phyloP scores from a whole-genome alignment of 2,329 filamentous ascomycete species.

The Basipetospora chlamydospora region DNA sequence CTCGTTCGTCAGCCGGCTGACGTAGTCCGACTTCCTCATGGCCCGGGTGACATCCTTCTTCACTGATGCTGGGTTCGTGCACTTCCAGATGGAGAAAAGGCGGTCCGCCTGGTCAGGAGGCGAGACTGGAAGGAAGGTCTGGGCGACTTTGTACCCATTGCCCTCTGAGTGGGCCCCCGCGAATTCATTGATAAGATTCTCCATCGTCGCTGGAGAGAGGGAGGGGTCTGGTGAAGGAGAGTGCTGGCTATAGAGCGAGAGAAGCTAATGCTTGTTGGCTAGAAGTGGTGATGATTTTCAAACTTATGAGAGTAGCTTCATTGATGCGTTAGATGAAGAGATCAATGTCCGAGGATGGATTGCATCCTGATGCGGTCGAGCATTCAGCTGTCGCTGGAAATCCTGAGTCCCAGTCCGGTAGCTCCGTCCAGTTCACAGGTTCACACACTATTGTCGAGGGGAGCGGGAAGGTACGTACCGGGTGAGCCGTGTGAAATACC shows the following conservation, averaged over 20 bases:
- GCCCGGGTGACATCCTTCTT: slow-evolving; percentile 60
- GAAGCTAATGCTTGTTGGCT: no score
- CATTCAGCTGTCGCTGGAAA: no score
- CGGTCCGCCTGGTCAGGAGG: slow-evolving; percentile 47
- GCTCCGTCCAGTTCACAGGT: no score
- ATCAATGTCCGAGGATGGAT: no score
- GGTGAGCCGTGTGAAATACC: no score
- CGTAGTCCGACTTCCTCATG: slow-evolving; percentile 45
- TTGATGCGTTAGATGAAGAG: no score
- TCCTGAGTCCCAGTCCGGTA: no score
- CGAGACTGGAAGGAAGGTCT: slow-evolving; percentile 58
- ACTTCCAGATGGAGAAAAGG: slow-evolving; percentile 55
- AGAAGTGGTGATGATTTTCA: neutral
- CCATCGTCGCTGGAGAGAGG: slow-evolving; percentile 31
- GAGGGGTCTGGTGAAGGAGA: neutral
- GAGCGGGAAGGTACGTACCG: no score
- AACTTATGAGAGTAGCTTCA: no score
- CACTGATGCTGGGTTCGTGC: slow-evolving; percentile 51
- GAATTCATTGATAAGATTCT: slow-evolving; percentile 60
- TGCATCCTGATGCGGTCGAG: no score
- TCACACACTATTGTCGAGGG: no score
- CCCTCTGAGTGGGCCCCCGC: slow-evolving; percentile 47
- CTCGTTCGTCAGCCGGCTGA: slow-evolving; percentile 41
- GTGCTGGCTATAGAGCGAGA: no score
- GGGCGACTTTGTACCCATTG: slow-evolving; percentile 60